Evolutionary conservation across 352 stramenopile genomes (phyloP), one percentile per base, ranked within the genome.

Genomic region (Phytopythium montanum): DNA sequence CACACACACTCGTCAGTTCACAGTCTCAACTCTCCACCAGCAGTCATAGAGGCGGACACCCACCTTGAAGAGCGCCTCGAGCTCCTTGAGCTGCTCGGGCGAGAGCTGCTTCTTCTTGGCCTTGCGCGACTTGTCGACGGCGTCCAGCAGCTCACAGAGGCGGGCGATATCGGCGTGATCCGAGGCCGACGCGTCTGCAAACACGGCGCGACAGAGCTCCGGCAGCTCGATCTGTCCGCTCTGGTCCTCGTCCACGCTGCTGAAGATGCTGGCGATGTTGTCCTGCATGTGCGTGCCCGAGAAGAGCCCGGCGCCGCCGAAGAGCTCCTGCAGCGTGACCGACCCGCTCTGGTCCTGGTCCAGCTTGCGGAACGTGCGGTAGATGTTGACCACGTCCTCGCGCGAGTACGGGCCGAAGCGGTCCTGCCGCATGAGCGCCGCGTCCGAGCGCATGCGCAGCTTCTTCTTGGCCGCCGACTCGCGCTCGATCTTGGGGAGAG

Each of bases 201-300:
- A 92, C 21, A 94, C 69, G 13, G 81, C 84, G 1, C 58, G 31
- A 19, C 69, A 81, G 5, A 90, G 74, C 54, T 94, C 84, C 1
- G 68, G 61, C 25, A 94, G 65, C 41, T 94, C 84, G 45, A 94
- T 87, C 25, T 83, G 72, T 21, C 84, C 84, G 60, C 83, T 94
- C 19, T 88, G 72, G 60, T 94, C 81, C 39, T 74, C 65, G 64
- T 94, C 84, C 53, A 94, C 79, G 39, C 78, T 87, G 56, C 69
- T 82, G 65, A 94, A 94, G 51, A 94, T 88, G 29, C 84, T 83
- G 50, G 76, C 75, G 2, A 90, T 64, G 31, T 90, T 89, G 19
- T 89, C 76, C 19, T 86, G 79, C 64, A 90, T 69, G 23, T 89
- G 71, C 2, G 72, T 76, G 10, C 81, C 79, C 0, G 75, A 68